A percentile compares a stretch with the other conserved stretches of the same genome.
These are phyloP conservation scores for Xylaria hypoxylon DNA, from an alignment of 2,329 filamentous ascomycete genomes.

Conservation along the genomic window DNA sequence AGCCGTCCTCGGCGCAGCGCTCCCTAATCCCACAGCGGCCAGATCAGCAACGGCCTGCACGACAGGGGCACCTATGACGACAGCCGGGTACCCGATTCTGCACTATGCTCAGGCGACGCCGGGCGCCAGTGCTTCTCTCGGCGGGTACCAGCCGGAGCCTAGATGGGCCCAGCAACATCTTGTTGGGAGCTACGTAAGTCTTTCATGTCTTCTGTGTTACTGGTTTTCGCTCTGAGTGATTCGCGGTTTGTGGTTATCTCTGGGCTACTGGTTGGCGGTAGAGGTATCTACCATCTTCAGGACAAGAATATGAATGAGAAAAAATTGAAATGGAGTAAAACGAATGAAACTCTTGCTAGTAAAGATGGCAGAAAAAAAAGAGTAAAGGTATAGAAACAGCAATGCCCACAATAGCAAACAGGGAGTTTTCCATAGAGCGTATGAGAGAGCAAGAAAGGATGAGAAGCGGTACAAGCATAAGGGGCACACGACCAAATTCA, in stretches of 20 bases:
- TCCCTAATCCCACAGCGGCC: conserved; percentile 26
- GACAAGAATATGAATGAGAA: too few species aligned
- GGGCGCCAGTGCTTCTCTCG: conserved; percentile 28
- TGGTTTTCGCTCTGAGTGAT: not conserved
- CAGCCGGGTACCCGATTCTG: conserved; percentile 49
- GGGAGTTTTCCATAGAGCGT: not conserved
- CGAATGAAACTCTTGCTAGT: not conserved
- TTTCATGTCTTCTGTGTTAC: conserved; percentile 4
- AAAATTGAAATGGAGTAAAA: too few species aligned
- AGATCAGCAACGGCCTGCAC: conserved; percentile 41
- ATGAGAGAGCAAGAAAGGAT: not conserved
- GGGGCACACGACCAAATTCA: not conserved
- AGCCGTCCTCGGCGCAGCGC: conserved; percentile 34
- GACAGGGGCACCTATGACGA: conserved; percentile 44
- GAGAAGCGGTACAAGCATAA: not conserved
- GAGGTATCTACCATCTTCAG: not conserved
- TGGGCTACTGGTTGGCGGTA: not conserved
- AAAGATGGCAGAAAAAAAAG: not conserved
- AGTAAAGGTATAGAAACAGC: not conserved
- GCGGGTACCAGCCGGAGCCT: conserved; percentile 46
- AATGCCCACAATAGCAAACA: not conserved
- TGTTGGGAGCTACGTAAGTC: conserved; percentile 47
- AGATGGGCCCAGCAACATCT: conserved; percentile 46
- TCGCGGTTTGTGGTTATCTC: not conserved
- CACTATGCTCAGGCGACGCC: conserved; percentile 46